Evolutionary conservation across 495 filamentous ascomycete species (phyloP).

Genomic region (Hyaloscypha finlandica): DNA sequence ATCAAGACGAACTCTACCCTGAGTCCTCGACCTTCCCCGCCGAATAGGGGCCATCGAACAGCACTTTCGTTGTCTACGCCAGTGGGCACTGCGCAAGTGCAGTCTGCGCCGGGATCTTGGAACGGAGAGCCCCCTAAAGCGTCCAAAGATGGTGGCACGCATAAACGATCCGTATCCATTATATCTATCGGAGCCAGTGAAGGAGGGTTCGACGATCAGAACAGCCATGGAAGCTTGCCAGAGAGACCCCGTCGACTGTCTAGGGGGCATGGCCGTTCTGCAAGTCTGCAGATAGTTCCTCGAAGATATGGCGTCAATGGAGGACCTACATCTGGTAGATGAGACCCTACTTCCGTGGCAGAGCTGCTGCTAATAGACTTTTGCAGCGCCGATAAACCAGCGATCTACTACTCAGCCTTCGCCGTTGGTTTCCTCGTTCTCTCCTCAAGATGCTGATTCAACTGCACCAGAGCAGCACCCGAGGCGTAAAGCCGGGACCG

Average conservation of each 20-base stretch:
- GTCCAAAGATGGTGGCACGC: constrained; percentile 33
- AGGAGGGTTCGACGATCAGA: constrained; percentile 40
- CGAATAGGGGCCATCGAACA: constrained; percentile 55
- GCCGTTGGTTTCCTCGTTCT: constrained; percentile 29
- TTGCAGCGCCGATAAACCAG: constrained; percentile 45
- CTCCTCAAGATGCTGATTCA: constrained; percentile 11
- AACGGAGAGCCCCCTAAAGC: constrained; percentile 21
- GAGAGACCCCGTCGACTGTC: constrained; percentile 47
- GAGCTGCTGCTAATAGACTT: constrained; percentile 9
- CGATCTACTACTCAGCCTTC: constrained; percentile 33
- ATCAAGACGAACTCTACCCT: constrained; percentile 35
- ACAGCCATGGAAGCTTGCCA: constrained; percentile 38
- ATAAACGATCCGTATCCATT: constrained; percentile 87
- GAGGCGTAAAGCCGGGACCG: constrained; percentile 41
- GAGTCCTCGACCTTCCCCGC: constrained; percentile 22
- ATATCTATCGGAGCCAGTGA: constrained; percentile 81
- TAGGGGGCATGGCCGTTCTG: constrained; percentile 74
- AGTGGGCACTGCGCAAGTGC: constrained; percentile 35
- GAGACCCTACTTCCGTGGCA: too few species aligned
- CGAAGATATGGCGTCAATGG: constrained; percentile 45
- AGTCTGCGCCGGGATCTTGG: constrained; percentile 19
- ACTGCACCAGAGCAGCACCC: constrained; percentile 26
- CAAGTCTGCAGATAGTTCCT: constrained; percentile 79
- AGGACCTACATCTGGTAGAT: constrained; percentile 48
- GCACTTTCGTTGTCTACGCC: constrained; percentile 60